phyloP scores from a whole-genome alignment of 805 yeast species.

The Pichia exigua region DNA sequence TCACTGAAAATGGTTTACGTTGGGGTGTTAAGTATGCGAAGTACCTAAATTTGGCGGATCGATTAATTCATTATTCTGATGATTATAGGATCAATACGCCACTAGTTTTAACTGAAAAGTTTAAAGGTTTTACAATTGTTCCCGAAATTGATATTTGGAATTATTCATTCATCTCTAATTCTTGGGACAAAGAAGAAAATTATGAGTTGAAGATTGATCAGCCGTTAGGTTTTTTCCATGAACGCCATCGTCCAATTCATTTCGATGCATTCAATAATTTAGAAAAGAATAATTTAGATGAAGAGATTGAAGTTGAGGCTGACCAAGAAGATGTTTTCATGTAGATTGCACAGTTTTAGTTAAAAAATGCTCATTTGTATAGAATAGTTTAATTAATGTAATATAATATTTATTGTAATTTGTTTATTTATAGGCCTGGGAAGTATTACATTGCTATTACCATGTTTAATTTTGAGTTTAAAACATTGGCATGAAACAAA shows the following conservation, averaged over 20 bases:
- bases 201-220: slow-evolving; percentile 65
- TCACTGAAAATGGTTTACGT: slow-evolving; percentile 55
- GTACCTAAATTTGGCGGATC: slow-evolving; percentile 45
- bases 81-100: slow-evolving; percentile 57
- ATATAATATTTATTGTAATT: too few species aligned
- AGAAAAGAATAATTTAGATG: slow-evolving; percentile 29
- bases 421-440: too few species aligned
- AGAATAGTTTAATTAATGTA: too few species aligned
- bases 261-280: slow-evolving; percentile 67
- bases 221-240: slow-evolving; percentile 80
- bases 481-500: too few species aligned
- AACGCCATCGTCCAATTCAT: slow-evolving; percentile 81
- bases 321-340: slow-evolving; percentile 11
- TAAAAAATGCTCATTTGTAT: too few species aligned
- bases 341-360: background rate
- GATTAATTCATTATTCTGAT: slow-evolving; percentile 62
- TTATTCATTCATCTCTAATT: slow-evolving; percentile 78
- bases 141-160: slow-evolving; percentile 89
- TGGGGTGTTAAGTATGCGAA: slow-evolving; percentile 74
- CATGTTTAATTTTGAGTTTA: too few species aligned
- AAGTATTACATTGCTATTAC: too few species aligned
- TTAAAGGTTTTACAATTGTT: slow-evolving; percentile 76
- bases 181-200: slow-evolving; percentile 58
- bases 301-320: slow-evolving; percentile 7
- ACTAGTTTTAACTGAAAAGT: slow-evolving; percentile 61